Evolutionary conservation across 306 rosid species (phyloP).

Genomic region (Malus sieversii): DNA sequence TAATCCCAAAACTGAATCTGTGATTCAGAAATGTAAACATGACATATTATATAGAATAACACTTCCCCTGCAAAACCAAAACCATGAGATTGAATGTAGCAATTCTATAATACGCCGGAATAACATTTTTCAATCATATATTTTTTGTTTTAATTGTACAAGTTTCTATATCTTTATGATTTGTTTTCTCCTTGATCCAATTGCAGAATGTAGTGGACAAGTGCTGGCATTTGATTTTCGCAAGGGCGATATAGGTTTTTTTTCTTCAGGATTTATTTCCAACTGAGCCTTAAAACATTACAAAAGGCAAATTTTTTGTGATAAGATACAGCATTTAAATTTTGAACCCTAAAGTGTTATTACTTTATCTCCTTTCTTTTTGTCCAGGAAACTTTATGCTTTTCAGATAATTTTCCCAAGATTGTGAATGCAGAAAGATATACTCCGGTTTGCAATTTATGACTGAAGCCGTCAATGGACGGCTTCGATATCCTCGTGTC

Average conservation of each 20-base stretch:
- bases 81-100: not conserved
- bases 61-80: not conserved
- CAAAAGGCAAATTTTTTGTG: not conserved
- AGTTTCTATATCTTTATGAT: not conserved
- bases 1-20: slow-evolving; percentile 3
- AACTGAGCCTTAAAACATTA: slow-evolving; percentile 8
- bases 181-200: not conserved
- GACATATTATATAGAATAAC: not conserved
- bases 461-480: not conserved
- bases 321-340: no score
- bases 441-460: not conserved
- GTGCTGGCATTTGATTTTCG: slow-evolving; percentile 61
- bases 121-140: not conserved
- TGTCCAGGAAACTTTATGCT: not conserved
- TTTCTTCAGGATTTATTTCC: slow-evolving; percentile 56
- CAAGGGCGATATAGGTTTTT: slow-evolving; percentile 52
- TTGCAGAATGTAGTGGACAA: slow-evolving; percentile 64
- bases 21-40: slow-evolving; percentile 2
- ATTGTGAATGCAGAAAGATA: not conserved
- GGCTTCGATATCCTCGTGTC: not conserved
- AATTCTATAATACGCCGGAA: not conserved
- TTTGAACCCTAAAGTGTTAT: not conserved
- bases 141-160: not conserved
- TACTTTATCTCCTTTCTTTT: no score
- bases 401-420: not conserved